A percentile compares a stretch with the other conserved stretches of the same genome.
Evolutionary conservation across 139 green algal species (phyloP).

Genomic region (Deuterostichococcus epilithicus): DNA sequence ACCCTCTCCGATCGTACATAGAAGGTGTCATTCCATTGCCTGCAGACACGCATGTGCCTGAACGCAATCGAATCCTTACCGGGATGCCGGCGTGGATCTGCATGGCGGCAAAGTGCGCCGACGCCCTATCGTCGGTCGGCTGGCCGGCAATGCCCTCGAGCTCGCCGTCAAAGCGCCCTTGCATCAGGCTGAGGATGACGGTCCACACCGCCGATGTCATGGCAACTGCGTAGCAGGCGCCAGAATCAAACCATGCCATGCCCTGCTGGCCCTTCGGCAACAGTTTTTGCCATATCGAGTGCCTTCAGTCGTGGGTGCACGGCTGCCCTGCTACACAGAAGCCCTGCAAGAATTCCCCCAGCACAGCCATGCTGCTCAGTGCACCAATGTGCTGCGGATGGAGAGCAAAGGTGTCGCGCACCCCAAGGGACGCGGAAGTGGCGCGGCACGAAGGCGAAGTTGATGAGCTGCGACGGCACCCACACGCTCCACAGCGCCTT

Average conservation of each 20-base stretch:
- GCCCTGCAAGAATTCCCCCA: too few relatives aligned
- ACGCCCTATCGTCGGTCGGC: too few relatives aligned
- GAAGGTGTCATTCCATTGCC: too few relatives aligned
- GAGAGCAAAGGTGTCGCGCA: slow-evolving; percentile 17
- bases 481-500: slow-evolving; percentile 84
- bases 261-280: too few relatives aligned
- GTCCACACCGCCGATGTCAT: slow-evolving; percentile 53
- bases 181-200: slow-evolving; percentile 48
- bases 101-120: not conserved
- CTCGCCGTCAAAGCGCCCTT: slow-evolving; percentile 41
- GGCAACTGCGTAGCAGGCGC: slow-evolving; percentile 35
- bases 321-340: too few relatives aligned
- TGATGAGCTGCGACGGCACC: slow-evolving; percentile 75
- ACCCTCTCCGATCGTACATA: not conserved
- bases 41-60: too few relatives aligned
- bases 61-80: not conserved
- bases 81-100: slow-evolving; percentile 1
- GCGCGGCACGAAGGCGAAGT: slow-evolving; percentile 79
- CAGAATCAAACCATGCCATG: too few relatives aligned
- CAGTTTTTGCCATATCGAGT: too few relatives aligned
- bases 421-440: slow-evolving; percentile 80
- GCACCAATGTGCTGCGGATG: too few relatives aligned
- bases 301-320: too few relatives aligned
- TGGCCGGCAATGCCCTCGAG: too few relatives aligned
- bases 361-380: too few relatives aligned